phyloP scores from a whole-genome alignment of 305 asterid species.

The Petunia hybrid region DNA sequence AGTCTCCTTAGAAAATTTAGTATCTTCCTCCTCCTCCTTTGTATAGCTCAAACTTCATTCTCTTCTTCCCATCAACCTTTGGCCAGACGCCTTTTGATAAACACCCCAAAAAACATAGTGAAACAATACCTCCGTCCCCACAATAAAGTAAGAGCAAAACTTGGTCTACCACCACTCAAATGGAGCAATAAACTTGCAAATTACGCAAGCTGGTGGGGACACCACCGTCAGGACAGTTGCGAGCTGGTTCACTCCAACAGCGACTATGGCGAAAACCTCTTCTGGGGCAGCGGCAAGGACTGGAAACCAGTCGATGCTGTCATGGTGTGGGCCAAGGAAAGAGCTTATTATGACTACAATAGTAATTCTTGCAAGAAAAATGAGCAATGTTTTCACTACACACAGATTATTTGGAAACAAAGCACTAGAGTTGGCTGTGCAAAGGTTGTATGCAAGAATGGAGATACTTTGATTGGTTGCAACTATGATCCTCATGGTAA shows the following conservation, averaged over 20 bases:
- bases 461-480: conserved; percentile 34
- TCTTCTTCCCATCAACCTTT: conserved; percentile 17
- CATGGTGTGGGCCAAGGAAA: conserved; percentile 28
- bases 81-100: not conserved
- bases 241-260: conserved; percentile 35
- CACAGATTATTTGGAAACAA: conserved; percentile 37
- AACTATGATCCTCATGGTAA: conserved; percentile 42
- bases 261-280: conserved; percentile 38
- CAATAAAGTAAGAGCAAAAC: conserved; percentile 35
- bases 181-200: conserved; percentile 35
- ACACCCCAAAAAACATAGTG: conserved; percentile 26
- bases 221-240: conserved; percentile 5
- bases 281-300: conserved; percentile 36
- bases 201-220: conserved; percentile 36
- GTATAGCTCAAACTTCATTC: not conserved
- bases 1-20: not conserved
- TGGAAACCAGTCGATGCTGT: conserved; percentile 36
- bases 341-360: conserved; percentile 28
- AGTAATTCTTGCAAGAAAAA: conserved; percentile 33
- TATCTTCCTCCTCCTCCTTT: conserved; percentile 25
- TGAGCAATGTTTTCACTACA: conserved; percentile 37
- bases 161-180: conserved; percentile 35
- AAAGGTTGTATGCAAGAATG: conserved; percentile 32
- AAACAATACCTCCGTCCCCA: conserved; percentile 32
- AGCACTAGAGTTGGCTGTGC: conserved; percentile 37